Conservation (phyloP, 768 basidiomycete genomes). For the Mycena indigotica region DNA sequence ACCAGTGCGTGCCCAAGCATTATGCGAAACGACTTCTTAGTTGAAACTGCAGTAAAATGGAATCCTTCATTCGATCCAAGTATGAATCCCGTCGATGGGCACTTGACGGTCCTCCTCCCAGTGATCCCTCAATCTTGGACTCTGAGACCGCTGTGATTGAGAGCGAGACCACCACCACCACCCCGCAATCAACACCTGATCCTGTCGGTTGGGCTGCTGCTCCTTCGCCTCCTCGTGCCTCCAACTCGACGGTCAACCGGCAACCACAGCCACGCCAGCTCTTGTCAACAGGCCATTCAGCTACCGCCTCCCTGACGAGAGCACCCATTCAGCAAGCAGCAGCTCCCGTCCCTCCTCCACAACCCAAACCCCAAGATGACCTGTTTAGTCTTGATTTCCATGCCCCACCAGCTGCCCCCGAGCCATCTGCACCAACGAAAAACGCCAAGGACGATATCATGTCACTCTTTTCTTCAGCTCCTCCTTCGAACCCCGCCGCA, state of each 20-base stretch:
- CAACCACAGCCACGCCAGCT: constrained; percentile 60
- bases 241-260: constrained; percentile 32
- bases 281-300: constrained; percentile 46
- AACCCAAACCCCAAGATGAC: constrained; percentile 52
- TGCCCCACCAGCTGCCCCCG: constrained; percentile 46
- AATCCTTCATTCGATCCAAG: constrained; percentile 95
- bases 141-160: constrained; percentile 33
- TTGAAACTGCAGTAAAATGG: constrained; percentile 79
- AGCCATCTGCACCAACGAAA: constrained; percentile 42
- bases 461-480: constrained; percentile 67
- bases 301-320: constrained; percentile 18
- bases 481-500: constrained; percentile 36
- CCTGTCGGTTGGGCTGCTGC: constrained; percentile 35
- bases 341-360: constrained; percentile 32
- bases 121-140: constrained; percentile 80
- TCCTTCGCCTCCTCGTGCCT: constrained; percentile 34
- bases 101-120: constrained; percentile 81
- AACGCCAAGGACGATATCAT: constrained; percentile 86
- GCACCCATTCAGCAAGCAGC: constrained; percentile 25
- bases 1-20: constrained; percentile 93
- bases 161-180: constrained; percentile 29
- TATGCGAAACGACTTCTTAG: background rate
- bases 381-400: constrained; percentile 89
- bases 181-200: constrained; percentile 30
- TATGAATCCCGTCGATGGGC: constrained; percentile 96